Evolutionary conservation across 768 basidiomycete species (phyloP).

Genomic region (Nevesoporus exiguus): DNA sequence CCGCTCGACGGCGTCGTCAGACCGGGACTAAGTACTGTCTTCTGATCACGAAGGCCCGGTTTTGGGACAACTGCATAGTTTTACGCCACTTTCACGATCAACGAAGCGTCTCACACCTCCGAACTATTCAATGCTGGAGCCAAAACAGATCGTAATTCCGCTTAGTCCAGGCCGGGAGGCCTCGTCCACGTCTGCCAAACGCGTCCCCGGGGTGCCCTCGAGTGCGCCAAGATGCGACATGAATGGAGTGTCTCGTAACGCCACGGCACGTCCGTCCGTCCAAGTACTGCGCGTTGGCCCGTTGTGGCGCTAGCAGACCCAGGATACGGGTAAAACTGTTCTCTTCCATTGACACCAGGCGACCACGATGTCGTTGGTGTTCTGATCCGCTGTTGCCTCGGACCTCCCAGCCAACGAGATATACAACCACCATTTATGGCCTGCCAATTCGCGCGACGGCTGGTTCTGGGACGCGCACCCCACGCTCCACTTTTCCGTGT

Average conservation of each 20-base stretch:
- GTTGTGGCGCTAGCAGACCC: not conserved
- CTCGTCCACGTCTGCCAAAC: not conserved
- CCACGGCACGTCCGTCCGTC: not conserved
- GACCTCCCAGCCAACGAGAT: not conserved
- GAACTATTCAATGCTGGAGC: not conserved
- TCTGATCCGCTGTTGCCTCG: not conserved
- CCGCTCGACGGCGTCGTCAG: not conserved
- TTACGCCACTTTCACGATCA: not conserved
- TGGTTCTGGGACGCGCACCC: not conserved
- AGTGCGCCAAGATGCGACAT: too few relatives aligned
- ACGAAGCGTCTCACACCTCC: not conserved
- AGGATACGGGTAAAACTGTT: not conserved
- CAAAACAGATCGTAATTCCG: not conserved
- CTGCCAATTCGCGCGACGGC: not conserved
- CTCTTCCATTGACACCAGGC: not conserved
- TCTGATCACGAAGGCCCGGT: not conserved
- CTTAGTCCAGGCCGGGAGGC: not conserved
- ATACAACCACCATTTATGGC: not conserved
- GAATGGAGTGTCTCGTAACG: not conserved
- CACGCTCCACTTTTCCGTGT: constrained; percentile 1
- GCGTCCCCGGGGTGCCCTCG: not conserved
- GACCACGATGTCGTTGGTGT: not conserved
- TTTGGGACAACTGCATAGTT: not conserved
- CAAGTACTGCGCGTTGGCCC: not conserved
- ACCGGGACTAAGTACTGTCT: not conserved